Evolutionary conservation across 225 moss, liverwort and hornwort species (phyloP).

Genomic region (Marchantia paleacea): DNA sequence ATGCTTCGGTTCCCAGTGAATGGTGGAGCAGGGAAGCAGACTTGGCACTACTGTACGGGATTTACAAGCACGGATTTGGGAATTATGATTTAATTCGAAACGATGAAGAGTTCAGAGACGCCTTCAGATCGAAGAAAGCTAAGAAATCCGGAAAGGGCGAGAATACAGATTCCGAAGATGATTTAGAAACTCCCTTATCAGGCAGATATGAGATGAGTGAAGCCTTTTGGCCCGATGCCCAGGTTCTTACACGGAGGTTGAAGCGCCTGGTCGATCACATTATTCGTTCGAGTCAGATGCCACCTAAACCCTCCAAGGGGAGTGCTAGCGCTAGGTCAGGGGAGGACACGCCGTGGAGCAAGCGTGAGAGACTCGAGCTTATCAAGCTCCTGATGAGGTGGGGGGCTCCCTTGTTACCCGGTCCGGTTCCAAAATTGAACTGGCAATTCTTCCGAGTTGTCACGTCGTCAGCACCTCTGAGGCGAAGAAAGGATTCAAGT

Average conservation of each 20-base stretch:
- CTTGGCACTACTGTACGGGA: constrained; percentile 67
- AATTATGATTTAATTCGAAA: constrained; percentile 70
- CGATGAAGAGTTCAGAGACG: constrained; percentile 65
- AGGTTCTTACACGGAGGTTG: constrained; percentile 71
- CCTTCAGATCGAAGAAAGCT: constrained; percentile 37
- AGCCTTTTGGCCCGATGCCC: constrained; percentile 75
- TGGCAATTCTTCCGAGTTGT: constrained; percentile 62
- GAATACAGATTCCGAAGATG: constrained; percentile 16
- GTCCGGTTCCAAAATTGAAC: constrained; percentile 51
- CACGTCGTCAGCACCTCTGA: constrained; percentile 59
- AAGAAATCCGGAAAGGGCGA: background rate
- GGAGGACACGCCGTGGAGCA: constrained; percentile 70
- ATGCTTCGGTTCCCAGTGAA: constrained; percentile 70
- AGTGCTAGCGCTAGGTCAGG: constrained; percentile 51
- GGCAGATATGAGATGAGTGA: constrained; percentile 43
- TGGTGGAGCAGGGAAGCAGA: constrained; percentile 72
- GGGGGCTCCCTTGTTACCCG: constrained; percentile 67
- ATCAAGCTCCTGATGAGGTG: constrained; percentile 73
- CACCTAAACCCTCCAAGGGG: constrained; percentile 47
- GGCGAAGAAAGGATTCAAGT: constrained; percentile 66
- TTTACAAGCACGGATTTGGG: constrained; percentile 79
- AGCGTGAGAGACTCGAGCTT: constrained; percentile 74
- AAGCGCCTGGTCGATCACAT: constrained; percentile 85
- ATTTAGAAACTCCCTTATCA: constrained; percentile 1
- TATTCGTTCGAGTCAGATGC: constrained; percentile 63